Evolutionary conservation across 768 basidiomycete species (phyloP), one percentile per base, ranked within the genome.

Genomic region (Russula brevipes): DNA sequence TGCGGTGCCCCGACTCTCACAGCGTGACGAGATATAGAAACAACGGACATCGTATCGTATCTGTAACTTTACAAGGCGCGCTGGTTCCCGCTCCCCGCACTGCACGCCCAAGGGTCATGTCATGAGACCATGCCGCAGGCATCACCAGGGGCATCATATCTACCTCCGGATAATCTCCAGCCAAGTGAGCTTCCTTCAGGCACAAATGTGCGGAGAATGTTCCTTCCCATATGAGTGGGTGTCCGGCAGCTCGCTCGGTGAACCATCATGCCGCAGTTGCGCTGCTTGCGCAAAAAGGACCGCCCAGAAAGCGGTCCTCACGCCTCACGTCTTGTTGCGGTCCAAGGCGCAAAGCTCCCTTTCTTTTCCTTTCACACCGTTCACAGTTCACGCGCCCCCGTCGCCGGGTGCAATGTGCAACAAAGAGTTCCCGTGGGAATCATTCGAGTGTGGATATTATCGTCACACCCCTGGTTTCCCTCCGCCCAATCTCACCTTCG

Each of bases 71-170:
- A 24, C 24, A 24, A 24, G 24, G 24, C 24, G 24, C 1, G 24
- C 24, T 24, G 24, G 24, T 24, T 24, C 24, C 24, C 24, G 24
- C 24, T 24, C 24, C 24, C 24, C 24, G 24, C 24, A 24, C 24
- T 1, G 24, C 24, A 24, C 24, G 24, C 24, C 1, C 24, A 24
- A 24, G 1, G 24, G 24, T 24, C 24, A 24, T 24, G 24, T 58
- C 49, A 31, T 38, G 57, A n/a, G 38, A 8, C 24, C 24, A 24
- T 24, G 24, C 12, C 16, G 16, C 17, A 14, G 11, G 8, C 59
- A 60, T 60, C 59, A 60, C 59, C 52, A 54, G 59, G 59, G 44
- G 10, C 24, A 46, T 46, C 42, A 38, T 45, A 60, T 60, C 31
- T 53, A 35, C 14, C 47, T 14, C 59, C 59, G 59, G 41, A 10